phyloP scores from a whole-genome alignment of 768 basidiomycete genomes.

The Agaricus sinodeliciosus region DNA sequence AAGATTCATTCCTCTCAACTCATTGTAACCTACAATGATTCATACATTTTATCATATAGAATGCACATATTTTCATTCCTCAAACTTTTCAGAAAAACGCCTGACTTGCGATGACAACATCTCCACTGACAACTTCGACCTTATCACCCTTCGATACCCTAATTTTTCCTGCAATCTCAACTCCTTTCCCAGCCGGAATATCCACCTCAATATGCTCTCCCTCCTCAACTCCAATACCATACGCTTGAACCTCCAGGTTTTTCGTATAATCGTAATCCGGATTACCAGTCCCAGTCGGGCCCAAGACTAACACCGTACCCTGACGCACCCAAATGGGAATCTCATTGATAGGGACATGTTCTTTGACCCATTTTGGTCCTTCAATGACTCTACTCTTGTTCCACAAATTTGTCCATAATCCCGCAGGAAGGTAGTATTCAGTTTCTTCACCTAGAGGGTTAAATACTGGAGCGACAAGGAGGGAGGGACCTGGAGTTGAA shows the following conservation, averaged over 20 bases:
- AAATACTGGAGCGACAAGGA: constrained; percentile 60
- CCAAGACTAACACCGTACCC: constrained; percentile 51
- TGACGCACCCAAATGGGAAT: constrained; percentile 65
- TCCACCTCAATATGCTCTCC: constrained; percentile 24
- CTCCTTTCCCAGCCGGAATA: constrained; percentile 38
- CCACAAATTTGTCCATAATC: constrained; percentile 56
- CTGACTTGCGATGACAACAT: constrained; percentile 5
- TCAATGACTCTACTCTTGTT: constrained; percentile 43
- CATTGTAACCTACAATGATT: too few species aligned
- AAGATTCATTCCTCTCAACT: too few species aligned
- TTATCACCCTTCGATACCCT: constrained; percentile 18
- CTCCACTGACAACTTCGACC: constrained; percentile 11
- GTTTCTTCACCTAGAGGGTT: constrained; percentile 45
- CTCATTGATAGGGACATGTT: constrained; percentile 54
- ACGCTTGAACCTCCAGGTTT: constrained; percentile 44
- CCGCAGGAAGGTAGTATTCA: constrained; percentile 56
- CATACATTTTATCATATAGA: too few species aligned
- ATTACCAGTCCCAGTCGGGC: constrained; percentile 39
- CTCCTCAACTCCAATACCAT: constrained; percentile 44
- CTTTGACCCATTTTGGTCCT: constrained; percentile 59
- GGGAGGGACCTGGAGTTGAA: constrained; percentile 35
- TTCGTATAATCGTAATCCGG: constrained; percentile 58
- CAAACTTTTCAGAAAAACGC: constrained; percentile 4
- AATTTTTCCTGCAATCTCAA: constrained; percentile 34
- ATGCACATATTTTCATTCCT: background rate